phyloP scores from a whole-genome alignment of 2,329 filamentous ascomycete species.

The Proliferodiscus dingleyae region DNA sequence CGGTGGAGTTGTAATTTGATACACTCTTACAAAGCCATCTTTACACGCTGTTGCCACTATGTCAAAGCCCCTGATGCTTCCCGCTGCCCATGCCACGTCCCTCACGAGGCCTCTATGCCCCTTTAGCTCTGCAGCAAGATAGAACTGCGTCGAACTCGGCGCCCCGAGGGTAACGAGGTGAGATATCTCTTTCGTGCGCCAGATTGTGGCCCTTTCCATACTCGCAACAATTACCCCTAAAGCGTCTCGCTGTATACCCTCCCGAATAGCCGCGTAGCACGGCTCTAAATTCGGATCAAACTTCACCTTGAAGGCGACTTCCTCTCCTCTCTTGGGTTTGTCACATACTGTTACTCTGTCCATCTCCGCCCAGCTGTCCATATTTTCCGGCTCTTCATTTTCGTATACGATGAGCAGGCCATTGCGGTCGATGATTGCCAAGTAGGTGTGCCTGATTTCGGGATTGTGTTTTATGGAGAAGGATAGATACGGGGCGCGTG shows the following conservation, averaged over 20 bases:
- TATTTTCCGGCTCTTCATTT: slow-evolving; percentile 76
- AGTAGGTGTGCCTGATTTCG: slow-evolving; percentile 73
- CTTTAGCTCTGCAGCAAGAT: slow-evolving; percentile 71
- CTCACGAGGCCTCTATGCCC: slow-evolving; percentile 74
- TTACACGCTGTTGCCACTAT: slow-evolving; percentile 88
- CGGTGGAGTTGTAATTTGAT: slow-evolving; percentile 64
- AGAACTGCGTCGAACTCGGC: slow-evolving; percentile 70
- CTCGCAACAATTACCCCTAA: slow-evolving; percentile 79
- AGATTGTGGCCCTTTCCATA: slow-evolving; percentile 78
- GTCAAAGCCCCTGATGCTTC: slow-evolving; percentile 85
- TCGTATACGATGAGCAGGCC: slow-evolving; percentile 77
- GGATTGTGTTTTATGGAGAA: slow-evolving; percentile 82
- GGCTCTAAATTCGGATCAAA: slow-evolving; percentile 87
- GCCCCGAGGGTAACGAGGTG: slow-evolving; percentile 46
- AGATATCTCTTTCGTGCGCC: slow-evolving; percentile 62
- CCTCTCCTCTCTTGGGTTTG: slow-evolving; percentile 71
- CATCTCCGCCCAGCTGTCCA: slow-evolving; percentile 69
- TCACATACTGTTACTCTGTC: slow-evolving; percentile 72
- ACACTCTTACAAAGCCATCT: slow-evolving; percentile 86
- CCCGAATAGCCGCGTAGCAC: slow-evolving; percentile 69
- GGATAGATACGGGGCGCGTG: slow-evolving; percentile 56
- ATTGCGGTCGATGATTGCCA: slow-evolving; percentile 79
- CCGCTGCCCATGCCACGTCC: slow-evolving; percentile 88
- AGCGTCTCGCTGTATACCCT: slow-evolving; percentile 75
- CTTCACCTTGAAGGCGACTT: slow-evolving; percentile 77